Base-by-base conservation (phyloP, 148 eudicot species). In the Talinum fruticosum region DNA sequence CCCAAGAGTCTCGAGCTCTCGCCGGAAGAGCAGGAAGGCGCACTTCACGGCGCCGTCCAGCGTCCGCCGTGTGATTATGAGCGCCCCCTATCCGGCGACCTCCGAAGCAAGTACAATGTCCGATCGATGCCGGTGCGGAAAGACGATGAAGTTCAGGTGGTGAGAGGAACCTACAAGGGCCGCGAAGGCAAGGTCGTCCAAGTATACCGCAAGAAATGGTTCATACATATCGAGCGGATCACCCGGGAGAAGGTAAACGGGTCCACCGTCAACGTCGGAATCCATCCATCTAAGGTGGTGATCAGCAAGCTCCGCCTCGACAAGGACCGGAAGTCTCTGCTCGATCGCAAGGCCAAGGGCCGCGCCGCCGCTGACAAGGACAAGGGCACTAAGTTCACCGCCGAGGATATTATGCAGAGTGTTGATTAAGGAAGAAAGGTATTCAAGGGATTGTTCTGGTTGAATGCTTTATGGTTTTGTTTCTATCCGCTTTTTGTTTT, bases 21-120 rank as follows among this genome's bases (percentile, higher is more conserved):
- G 96, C 72, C 88, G 96, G 47, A 91, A 91, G 84, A 73, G 83
- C 86, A 75, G 96, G 1, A 91, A 91, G 84, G 92, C 92, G 0
- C 96, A 91, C 74, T 91, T 91, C 85, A 86, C 91, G 6, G 91
- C 92, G 0, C 91, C 96, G 0, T 91, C 96, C 0, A 82, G 86
- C 72, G 81, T 85, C 35, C 91, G 96, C 36, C 89, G 92, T 0
- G 85, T 91, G 18, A 80, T 91, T 0, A 91, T 91, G 96, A 79
- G 83, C 57, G 88, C 96, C 91, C 96, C 30, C 77, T 73, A 41
- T 73, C 77, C 30, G 12, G 72, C 24, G 77, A 79, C 54, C 77
- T 79, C 66, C 82, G 77, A 0, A 64, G 49, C 37, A 79, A 79
- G 81, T 73, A 72, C 72, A 79, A 73, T 72, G 72, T 79, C 66